Conservation (phyloP, 164 flowering plant species). For the Paratinospora sagittata region DNA sequence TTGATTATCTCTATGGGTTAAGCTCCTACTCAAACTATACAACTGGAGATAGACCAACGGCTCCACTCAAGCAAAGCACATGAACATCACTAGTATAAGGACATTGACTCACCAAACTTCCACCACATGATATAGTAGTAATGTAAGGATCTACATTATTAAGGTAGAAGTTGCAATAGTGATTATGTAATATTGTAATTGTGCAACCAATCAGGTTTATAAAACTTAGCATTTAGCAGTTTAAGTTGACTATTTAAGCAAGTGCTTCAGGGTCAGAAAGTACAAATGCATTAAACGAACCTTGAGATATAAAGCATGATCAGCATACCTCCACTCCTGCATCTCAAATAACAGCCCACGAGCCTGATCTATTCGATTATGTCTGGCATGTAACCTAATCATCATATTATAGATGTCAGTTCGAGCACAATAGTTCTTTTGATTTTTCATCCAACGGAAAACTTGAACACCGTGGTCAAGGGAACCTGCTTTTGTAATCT, state of each 20-base stretch:
- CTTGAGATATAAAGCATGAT: neutral
- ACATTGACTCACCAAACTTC: too few relatives aligned
- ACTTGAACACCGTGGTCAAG: conserved; percentile 66
- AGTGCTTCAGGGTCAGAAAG: neutral
- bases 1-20: too few relatives aligned
- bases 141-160: neutral
- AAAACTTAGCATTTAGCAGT: neutral
- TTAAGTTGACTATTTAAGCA: neutral
- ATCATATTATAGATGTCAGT: conserved; percentile 93
- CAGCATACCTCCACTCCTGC: conserved; percentile 87
- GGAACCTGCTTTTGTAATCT: conserved; percentile 59
- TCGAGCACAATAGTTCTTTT: conserved; percentile 80
- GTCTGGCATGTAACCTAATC: conserved; percentile 89
- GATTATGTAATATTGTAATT: neutral
- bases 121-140: too few relatives aligned
- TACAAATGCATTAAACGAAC: neutral
- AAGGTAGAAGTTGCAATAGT: neutral
- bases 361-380: conserved; percentile 72
- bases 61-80: too few relatives aligned
- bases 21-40: neutral
- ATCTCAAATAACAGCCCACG: conserved; percentile 96
- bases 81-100: too few relatives aligned
- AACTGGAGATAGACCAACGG: neutral
- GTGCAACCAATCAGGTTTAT: neutral
- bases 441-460: conserved; percentile 86